Percentiles rank a stretch among this genome's conserved stretches.
These are phyloP conservation scores for Avena atlantica DNA, from an alignment of 176 grass and related monocot genomes.

Conservation along the genomic window DNA sequence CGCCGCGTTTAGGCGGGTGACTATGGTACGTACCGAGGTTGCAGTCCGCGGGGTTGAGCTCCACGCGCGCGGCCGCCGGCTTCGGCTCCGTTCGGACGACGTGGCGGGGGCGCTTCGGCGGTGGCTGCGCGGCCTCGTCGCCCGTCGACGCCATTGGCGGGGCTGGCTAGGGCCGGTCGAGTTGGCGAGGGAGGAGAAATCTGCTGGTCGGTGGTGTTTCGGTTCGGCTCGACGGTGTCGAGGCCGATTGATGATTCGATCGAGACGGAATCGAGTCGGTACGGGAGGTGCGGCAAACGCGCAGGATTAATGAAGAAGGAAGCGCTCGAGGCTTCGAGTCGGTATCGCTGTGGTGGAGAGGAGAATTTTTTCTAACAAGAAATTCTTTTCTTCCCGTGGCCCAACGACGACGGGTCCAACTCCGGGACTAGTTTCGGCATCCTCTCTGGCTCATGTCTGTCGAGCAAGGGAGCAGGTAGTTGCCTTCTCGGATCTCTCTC, in stretches of 20 bases:
- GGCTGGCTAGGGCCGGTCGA: background rate
- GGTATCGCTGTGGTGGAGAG: background rate
- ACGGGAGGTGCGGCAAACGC: background rate
- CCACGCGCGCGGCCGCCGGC: constrained; percentile 19
- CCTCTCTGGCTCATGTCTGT: no score
- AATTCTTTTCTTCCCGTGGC: no score
- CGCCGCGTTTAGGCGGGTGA: background rate
- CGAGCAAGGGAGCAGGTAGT: no score
- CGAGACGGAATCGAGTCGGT: background rate
- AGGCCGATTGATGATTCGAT: background rate
- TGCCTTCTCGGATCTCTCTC: no score
- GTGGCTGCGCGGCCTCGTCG: constrained; percentile 6
- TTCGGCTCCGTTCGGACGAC: background rate
- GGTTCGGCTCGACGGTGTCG: background rate
- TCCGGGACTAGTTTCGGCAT: no score
- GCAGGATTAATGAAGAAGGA: background rate
- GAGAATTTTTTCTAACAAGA: background rate
- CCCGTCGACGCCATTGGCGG: constrained; percentile 43
- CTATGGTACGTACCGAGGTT: constrained; percentile 50
- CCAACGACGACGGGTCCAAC: no score
- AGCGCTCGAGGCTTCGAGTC: background rate
- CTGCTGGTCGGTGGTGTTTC: background rate
- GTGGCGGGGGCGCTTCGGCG: constrained; percentile 27
- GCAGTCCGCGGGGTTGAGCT: constrained; percentile 70
- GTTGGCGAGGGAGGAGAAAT: background rate